A percentile compares a stretch with the other conserved stretches of the same genome.
Conservation (phyloP, 441 rosid species). For the Erodium trifolium region DNA sequence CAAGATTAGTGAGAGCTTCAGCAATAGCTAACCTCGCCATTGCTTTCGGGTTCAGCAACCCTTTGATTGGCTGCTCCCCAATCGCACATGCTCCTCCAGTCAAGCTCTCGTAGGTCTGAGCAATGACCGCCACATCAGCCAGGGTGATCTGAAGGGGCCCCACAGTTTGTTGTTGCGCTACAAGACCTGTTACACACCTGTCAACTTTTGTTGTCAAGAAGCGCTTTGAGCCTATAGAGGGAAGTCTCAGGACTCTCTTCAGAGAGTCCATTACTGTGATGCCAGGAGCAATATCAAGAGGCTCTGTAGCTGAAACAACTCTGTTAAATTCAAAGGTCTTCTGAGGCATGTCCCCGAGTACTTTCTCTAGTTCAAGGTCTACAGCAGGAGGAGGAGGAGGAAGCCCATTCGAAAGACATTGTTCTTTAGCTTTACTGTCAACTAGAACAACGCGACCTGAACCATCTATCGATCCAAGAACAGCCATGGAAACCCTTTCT, state of each 20-base stretch:
- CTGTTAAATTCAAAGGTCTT: constrained; percentile 70
- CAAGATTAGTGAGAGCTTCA: constrained; percentile 88
- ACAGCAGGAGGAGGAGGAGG: constrained; percentile 83
- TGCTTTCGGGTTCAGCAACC: constrained; percentile 78
- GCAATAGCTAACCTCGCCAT: constrained; percentile 94
- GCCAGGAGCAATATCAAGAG: constrained; percentile 86
- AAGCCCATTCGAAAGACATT: constrained; percentile 44
- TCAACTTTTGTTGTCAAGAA: constrained; percentile 91
- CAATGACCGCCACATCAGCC: constrained; percentile 92
- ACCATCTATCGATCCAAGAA: constrained; percentile 73
- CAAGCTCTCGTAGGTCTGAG: constrained; percentile 65
- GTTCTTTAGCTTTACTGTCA: constrained; percentile 53
- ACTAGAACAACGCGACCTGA: constrained; percentile 66
- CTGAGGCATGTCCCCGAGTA: constrained; percentile 94
- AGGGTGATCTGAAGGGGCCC: constrained; percentile 88
- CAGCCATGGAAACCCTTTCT: constrained; percentile 91
- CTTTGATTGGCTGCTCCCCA: constrained; percentile 92
- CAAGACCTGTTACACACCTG: constrained; percentile 92
- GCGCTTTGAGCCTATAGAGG: constrained; percentile 78
- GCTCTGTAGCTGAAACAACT: constrained; percentile 42
- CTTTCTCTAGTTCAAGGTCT: constrained; percentile 87
- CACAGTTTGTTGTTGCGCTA: constrained; percentile 97
- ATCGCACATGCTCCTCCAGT: constrained; percentile 93
- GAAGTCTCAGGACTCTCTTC: constrained; percentile 78
- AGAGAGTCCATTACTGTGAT: constrained; percentile 69